These are phyloP conservation scores for Penicillium canescens DNA, from an alignment of 495 filamentous ascomycete genomes.

Conservation along the genomic window DNA sequence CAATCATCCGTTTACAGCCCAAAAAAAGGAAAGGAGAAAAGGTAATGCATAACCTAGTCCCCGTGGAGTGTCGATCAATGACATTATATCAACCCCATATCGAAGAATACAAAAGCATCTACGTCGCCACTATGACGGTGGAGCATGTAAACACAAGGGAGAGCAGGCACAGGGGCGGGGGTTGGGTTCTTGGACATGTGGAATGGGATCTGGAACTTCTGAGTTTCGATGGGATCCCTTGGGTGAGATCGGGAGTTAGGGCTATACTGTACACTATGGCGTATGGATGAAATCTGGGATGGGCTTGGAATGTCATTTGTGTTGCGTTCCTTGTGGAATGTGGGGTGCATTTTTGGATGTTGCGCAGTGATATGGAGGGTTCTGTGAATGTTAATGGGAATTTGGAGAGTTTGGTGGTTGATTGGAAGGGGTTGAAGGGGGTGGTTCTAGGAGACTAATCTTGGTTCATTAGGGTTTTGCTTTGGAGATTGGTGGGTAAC, in stretches of 20 bases:
- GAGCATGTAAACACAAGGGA: slow-evolving; percentile 15
- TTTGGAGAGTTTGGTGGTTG: too few relatives aligned
- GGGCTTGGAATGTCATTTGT: slow-evolving; percentile 17
- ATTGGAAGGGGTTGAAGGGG: too few relatives aligned
- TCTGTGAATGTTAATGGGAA: too few relatives aligned
- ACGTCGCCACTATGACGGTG: too few relatives aligned
- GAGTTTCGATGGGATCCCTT: background rate
- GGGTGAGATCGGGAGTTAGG: background rate
- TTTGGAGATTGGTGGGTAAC: too few relatives aligned
- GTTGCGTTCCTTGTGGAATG: slow-evolving; percentile 16
- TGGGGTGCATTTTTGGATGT: slow-evolving; percentile 13
- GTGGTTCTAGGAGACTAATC: too few relatives aligned
- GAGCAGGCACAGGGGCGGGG: slow-evolving; percentile 17
- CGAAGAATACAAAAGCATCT: too few relatives aligned
- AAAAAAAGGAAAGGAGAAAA: too few relatives aligned
- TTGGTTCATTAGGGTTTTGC: too few relatives aligned
- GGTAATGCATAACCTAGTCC: too few relatives aligned
- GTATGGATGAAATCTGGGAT: slow-evolving; percentile 1
- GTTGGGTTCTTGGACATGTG: slow-evolving; percentile 15
- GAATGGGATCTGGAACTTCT: slow-evolving; percentile 19
- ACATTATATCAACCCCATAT: slow-evolving; percentile 18
- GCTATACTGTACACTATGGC: background rate
- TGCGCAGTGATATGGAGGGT: slow-evolving; percentile 2
- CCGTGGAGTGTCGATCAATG: slow-evolving; percentile 20
- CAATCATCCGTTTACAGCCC: too few relatives aligned